Evolutionary conservation across 148 eudicot species (phyloP).

Genomic region (Polygonum aviculare): DNA sequence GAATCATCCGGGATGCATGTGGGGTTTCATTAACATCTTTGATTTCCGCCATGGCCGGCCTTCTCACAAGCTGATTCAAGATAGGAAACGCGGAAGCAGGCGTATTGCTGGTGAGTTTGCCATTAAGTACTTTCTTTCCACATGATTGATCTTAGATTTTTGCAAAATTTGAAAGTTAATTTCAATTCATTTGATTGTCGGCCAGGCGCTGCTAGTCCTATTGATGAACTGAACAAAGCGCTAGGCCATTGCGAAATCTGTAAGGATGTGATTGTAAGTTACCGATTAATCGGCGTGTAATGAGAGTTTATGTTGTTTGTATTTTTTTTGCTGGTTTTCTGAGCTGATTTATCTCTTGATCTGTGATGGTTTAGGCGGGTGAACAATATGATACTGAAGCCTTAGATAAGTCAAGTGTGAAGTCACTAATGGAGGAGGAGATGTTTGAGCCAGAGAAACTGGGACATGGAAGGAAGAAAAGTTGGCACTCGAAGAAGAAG

Average conservation of each 20-base stretch:
- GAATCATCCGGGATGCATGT: conserved; percentile 72
- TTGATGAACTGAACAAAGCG: neutral
- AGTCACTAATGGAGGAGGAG: conserved; percentile 87
- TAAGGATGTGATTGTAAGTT: neutral
- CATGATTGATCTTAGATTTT: neutral
- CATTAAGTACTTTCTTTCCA: neutral
- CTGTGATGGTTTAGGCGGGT: conserved; percentile 4
- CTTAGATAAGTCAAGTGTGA: conserved; percentile 50
- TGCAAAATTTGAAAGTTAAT: conserved; percentile 2
- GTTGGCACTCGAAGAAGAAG: conserved; percentile 27
- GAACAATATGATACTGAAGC: conserved; percentile 16
- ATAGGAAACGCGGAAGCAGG: conserved; percentile 46
- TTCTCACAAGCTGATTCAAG: conserved; percentile 52
- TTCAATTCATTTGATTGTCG: neutral
- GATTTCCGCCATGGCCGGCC: conserved; percentile 70
- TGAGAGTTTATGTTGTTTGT: neutral
- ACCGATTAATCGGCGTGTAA: neutral
- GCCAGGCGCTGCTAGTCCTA: conserved; percentile 2
- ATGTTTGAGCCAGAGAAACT: conserved; percentile 41
- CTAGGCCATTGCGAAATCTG: neutral
- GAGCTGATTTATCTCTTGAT: neutral
- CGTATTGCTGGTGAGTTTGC: conserved; percentile 42
- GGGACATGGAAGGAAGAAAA: conserved; percentile 26
- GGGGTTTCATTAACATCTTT: conserved; percentile 71
- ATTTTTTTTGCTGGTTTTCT: neutral